Base-by-base conservation (phyloP, 345 rosid genomes). In the Gynandropsis gynandra region DNA sequence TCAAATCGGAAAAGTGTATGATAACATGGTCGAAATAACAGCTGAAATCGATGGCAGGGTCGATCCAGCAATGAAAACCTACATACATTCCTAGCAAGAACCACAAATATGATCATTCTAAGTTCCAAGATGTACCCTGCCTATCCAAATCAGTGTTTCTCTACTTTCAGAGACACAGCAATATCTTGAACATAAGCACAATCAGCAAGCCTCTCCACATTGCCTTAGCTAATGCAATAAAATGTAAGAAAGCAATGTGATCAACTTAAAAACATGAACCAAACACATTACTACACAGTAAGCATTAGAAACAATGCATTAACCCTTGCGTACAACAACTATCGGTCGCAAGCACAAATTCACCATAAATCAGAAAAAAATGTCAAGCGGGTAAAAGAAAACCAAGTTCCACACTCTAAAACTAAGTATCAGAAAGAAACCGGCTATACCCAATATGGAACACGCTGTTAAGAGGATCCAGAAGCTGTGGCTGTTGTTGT, bases 381-480 rank as follows among this genome's bases (percentile, higher is more conserved):
- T n/a, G n/a, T n/a, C n/a, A 46, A 38, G 19, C 37, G 32, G 7
- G 37, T 42, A 56, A 50, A 38, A 57, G 49, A 32, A 58, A 13
- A 45, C 39, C 59, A 52, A 18, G 43, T 32, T 58, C 11, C 54
- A 29, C 29, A 54, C 15, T n/a, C n/a, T n/a, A n/a, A n/a, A n/a
- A n/a, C 38, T 24, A 68, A 37, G 63, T 64, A 51, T 16, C 39
- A 50, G 58, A 56, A 46, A 48, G 62, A 62, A 70, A 64, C 36
- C 48, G 61, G 63, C 37, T n/a, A 54, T 70, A 92, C 94, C 95
- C 97, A 52, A 88, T 81, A 57, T 85, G 80, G 67, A 87, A 77
- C 64, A 85, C 86, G 76, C 83, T 78, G 73, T 80, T 87, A 65
- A 92, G 75, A 36, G 92, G 97, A 48, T 88, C 97, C 36, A 85